These are phyloP conservation scores for Podila verticillata DNA, from an alignment of 192 early-diverging fungal species.

Conservation along the genomic window DNA sequence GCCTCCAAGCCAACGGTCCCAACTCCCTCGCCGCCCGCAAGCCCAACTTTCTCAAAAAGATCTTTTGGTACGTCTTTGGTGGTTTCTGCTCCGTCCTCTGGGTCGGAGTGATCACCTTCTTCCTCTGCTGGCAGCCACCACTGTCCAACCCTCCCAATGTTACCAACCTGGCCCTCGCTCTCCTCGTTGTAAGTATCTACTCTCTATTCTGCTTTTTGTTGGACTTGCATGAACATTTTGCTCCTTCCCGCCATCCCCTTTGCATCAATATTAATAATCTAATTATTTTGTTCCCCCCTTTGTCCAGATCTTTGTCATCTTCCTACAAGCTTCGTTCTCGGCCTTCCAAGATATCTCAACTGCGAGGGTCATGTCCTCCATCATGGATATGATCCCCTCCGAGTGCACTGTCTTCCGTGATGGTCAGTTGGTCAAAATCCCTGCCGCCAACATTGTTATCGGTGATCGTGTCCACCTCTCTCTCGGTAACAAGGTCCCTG, in stretches of 20 bases:
- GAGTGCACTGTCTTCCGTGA: slow-evolving; percentile 76
- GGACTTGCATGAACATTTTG: not conserved
- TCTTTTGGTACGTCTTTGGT: slow-evolving; percentile 67
- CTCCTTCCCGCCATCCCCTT: too few species aligned
- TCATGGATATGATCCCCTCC: slow-evolving; percentile 77
- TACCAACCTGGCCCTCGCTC: slow-evolving; percentile 67
- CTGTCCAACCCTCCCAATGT: slow-evolving; percentile 56
- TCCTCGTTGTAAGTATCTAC: slow-evolving; percentile 53
- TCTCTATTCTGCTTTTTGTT: not conserved
- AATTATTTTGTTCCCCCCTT: not conserved
- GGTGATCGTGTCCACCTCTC: slow-evolving; percentile 83
- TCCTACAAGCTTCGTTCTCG: slow-evolving; percentile 74
- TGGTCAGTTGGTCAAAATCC: slow-evolving; percentile 61
- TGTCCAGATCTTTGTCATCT: slow-evolving; percentile 67
- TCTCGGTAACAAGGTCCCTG: slow-evolving; percentile 80
- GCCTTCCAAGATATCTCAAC: slow-evolving; percentile 81
- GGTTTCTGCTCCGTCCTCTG: slow-evolving; percentile 82
- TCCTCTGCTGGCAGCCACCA: slow-evolving; percentile 72
- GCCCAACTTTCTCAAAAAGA: slow-evolving; percentile 52
- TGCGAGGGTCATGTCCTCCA: slow-evolving; percentile 74
- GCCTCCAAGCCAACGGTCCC: slow-evolving; percentile 52
- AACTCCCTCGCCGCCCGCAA: slow-evolving; percentile 53
- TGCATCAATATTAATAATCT: not conserved
- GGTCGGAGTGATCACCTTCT: slow-evolving; percentile 75
- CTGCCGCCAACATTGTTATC: slow-evolving; percentile 68